Base-by-base conservation (phyloP, 2,329 filamentous ascomycete genomes). In the Diaporthe vexans region DNA sequence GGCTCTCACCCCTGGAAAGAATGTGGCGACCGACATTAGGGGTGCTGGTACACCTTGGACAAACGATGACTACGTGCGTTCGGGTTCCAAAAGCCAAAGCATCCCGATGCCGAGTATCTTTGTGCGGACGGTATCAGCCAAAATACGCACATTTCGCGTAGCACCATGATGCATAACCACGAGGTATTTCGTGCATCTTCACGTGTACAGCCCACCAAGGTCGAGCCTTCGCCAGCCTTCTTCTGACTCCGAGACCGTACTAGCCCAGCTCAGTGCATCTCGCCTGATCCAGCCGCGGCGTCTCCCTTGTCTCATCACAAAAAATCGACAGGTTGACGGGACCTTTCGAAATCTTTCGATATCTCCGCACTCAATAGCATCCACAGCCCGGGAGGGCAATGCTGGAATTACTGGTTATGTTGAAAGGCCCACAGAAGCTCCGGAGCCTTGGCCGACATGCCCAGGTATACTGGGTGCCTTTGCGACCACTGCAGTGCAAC, bases 401-500 rank as follows among this genome's bases (percentile, higher is more conserved):
- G 26, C 33, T 67, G 29, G 61, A 24, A 52, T 26, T 24, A 24
- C 43, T 17, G 8, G 43, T 13, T 15, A 19, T 67, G 19, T 43
- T 15, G 6, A 21, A 37, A n/a, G 9, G 46, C 21, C 13, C 15
- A 13, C 29, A 13, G 11, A 13, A 54, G 10, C 43, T 8, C 63
- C 19, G 19, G 1, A 48, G 46, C 46, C 63, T 52, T 68, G 46
- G 48, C 63, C 46, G 46, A 26, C 48, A 51, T 51, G 37, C 24
- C 24, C 21, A 19, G 26, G 29, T 19, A 33, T 21, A 52, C 13
- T 21, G 29, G 46, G 46, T 13, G 21, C 52, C n/a, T 51, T 15
- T 26, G 26, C 46, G 48, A 40, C 48, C 37, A 15, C 63, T 68
- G 63, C 63, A 51, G 63, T 68, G 63, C 63, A 21, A 68, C 63